Evolutionary conservation across 2,329 filamentous ascomycete species (phyloP).

Genomic region (Huntiella savannae): DNA sequence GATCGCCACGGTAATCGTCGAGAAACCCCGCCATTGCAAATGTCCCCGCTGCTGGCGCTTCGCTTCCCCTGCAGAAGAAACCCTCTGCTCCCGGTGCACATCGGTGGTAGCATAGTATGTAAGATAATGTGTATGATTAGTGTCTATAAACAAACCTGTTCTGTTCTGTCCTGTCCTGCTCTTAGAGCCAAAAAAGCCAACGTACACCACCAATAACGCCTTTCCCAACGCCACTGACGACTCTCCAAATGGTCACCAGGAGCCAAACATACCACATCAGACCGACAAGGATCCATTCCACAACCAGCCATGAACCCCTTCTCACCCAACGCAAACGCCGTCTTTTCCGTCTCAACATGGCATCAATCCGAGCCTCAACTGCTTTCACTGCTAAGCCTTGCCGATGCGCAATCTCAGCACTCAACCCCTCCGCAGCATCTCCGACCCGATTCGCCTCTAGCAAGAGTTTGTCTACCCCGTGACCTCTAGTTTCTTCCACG

Average conservation of each 20-base stretch:
- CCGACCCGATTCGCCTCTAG: conserved; percentile 46
- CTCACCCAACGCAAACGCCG: conserved; percentile 54
- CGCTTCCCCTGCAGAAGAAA: conserved; percentile 44
- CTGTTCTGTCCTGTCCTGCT: too few relatives aligned
- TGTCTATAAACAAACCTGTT: too few relatives aligned
- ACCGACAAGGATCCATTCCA: conserved; percentile 76
- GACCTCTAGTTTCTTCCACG: conserved; percentile 28
- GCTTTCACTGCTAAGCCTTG: conserved; percentile 66
- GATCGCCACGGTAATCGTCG: conserved; percentile 23
- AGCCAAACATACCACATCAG: conserved; percentile 94
- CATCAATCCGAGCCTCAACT: conserved; percentile 59
- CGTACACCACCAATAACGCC: conserved; percentile 40
- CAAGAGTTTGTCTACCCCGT: conserved; percentile 30
- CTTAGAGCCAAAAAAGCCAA: conserved; percentile 69
- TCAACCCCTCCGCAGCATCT: conserved; percentile 64
- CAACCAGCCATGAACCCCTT: conserved; percentile 55
- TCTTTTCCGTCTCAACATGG: conserved; percentile 51
- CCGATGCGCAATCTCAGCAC: conserved; percentile 53
- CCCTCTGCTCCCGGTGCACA: conserved; percentile 46
- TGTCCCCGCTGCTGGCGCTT: conserved; percentile 85
- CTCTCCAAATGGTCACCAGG: conserved; percentile 56
- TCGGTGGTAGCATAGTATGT: too few relatives aligned
- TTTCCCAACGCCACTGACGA: conserved; percentile 42
- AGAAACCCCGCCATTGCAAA: conserved; percentile 40
- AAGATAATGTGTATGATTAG: not conserved